Evolutionary conservation across 495 filamentous ascomycete genomes (phyloP), one percentile per base, ranked within the genome.

Genomic region (Penicillium coffeae): DNA sequence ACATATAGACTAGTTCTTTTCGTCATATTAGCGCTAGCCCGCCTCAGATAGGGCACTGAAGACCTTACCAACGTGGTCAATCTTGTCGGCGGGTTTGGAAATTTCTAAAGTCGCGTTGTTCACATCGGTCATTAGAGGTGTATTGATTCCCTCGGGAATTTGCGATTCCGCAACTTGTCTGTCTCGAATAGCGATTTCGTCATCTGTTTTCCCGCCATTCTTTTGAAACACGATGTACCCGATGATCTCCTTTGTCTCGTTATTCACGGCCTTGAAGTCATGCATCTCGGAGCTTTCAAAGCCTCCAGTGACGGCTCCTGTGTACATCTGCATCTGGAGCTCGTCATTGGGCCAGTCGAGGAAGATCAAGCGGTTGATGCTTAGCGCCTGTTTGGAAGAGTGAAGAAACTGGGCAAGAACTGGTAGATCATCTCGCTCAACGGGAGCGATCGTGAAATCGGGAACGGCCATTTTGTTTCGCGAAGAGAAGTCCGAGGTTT

Each of bases 291-390:
- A 33, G 19, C 51, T 22, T 4, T 41, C 16, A 18, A 32, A 41
- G 27, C 38, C 38, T 21, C 9, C 12, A 16, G 51, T 16, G 8
- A 68, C 41, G 6, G 53, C 59, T 3, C 15, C 3, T 8, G 21
- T 35, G 45, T 63, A 65, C 14, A 51, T 38, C 1, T 46, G 27
- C 2, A 38, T 43, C 15, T 63, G 66, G 14, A 50, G 18, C 1
- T 20, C 38, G 15, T 54, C 52, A 41, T 64, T 64, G 0, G 64
- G 61, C 63, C 63, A 65, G 45, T 62, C 27, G 2, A 56, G 48
- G 42, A 62, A 60, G 1, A 67, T 20, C 30, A 67, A 59, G 6
- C 61, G 62, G 44, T 66, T 67, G 48, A 69, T 62, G 13, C 55
- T 62, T 2, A 67, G 54, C 3, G 55, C 43, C 2, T 62, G 51